Base-by-base conservation (phyloP, 2,329 filamentous ascomycete genomes). In the Trichoderma sp. region DNA sequence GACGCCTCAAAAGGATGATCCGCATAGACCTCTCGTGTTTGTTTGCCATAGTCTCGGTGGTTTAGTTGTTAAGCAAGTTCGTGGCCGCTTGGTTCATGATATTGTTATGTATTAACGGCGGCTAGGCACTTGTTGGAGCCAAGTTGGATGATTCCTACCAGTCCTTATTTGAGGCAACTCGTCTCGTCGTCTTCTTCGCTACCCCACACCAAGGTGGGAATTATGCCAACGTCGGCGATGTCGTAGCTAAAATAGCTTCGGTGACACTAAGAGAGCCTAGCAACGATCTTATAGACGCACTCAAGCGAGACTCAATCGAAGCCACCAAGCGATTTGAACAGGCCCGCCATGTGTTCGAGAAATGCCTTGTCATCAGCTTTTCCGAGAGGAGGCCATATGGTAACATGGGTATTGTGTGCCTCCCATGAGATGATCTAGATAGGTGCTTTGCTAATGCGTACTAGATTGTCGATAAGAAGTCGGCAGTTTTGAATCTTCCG, bases 31-130 rank as follows among this genome's bases (percentile, higher is more conserved):
- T 45, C 52, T 69, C 27, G 12, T 68, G 50, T 64, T 67, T 22
- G n/a, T 67, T 25, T 66, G 68, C 22, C 68, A 69, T 35, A 69
- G 68, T 35, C 34, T 69, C 10, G 68, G 68, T 10, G 68, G 68
- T 22, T 48, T 69, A n/a, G 64, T 69, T 13, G 67, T 67, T 17
- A 69, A 69, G 64, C 53, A 59, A 22, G 68, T 69, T 22, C 50
- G 59, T 59, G 22, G 17, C 53, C 29, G 3, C n/a, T 56, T 22
- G n/a, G 54, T 64, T 50, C 29, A 10, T n/a, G 32, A 29, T 54
- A 54, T 22, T 29, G 7, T 29, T 29, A 29, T 29, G 29, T 29
- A 29, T 7, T 29, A 29, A 29, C 29, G 29, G 29, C 29, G 29
- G 29, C 29, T 29, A 29, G 29, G 29, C 29, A 7, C 29, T 29